phyloP scores from a whole-genome alignment of 768 basidiomycete species.

The Naganishia antarctica region DNA sequence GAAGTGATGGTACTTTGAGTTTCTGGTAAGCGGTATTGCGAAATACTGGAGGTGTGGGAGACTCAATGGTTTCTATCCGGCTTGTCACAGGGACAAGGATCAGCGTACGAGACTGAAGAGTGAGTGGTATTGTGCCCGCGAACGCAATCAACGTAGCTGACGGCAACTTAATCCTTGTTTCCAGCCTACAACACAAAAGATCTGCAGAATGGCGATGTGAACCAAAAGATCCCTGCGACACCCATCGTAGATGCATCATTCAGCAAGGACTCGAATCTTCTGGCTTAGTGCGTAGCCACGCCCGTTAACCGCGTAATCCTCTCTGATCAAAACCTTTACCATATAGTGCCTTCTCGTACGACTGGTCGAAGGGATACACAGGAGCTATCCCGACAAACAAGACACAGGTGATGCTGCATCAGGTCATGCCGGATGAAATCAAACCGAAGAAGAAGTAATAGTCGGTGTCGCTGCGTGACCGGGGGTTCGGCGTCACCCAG shows the following conservation, averaged over 20 bases:
- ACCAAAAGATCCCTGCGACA: constrained; percentile 39
- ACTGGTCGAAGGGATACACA: constrained; percentile 87
- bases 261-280: constrained; percentile 80
- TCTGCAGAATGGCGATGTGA: constrained; percentile 42
- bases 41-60: background rate
- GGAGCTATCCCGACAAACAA: constrained; percentile 63
- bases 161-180: background rate
- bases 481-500: too few relatives aligned
- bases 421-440: constrained; percentile 52
- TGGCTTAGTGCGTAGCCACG: constrained; percentile 61
- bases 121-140: constrained; percentile 50
- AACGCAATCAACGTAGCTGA: background rate
- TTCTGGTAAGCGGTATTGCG: constrained; percentile 37
- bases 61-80: too few relatives aligned
- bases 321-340: background rate
- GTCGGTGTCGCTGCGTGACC: constrained; percentile 16
- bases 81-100: constrained; percentile 81
- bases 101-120: constrained; percentile 86
- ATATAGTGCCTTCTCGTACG: constrained; percentile 68
- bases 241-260: constrained; percentile 77
- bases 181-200: constrained; percentile 44
- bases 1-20: constrained; percentile 49
- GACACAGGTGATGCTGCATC: constrained; percentile 53
- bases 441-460: constrained; percentile 47
- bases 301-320: background rate